phyloP scores from a whole-genome alignment of 441 rosid species.

The Dalechampia spathulata region DNA sequence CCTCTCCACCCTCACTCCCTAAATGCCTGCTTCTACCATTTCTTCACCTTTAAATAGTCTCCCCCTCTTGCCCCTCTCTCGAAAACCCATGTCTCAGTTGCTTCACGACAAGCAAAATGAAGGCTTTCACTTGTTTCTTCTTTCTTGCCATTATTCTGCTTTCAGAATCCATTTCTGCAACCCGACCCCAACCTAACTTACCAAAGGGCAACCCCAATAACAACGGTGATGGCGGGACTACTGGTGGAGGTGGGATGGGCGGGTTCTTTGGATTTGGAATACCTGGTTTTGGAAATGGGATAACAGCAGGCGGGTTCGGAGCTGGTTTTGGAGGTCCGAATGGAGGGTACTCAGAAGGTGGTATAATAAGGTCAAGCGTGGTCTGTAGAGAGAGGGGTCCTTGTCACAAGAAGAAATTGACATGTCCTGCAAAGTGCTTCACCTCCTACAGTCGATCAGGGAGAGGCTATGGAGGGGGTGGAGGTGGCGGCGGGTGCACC shows the following conservation, averaged over 20 bases:
- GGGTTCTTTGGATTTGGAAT: constrained; percentile 49
- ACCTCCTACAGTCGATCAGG: constrained; percentile 71
- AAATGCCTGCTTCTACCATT: too few species aligned
- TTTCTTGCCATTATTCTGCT: constrained; percentile 26
- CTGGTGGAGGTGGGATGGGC: constrained; percentile 29
- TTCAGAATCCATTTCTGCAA: constrained; percentile 22
- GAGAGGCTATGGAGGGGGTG: constrained; percentile 81
- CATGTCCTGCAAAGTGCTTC: constrained; percentile 92
- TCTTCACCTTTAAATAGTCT: background rate
- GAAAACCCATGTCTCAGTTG: background rate
- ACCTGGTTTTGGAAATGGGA: constrained; percentile 48
- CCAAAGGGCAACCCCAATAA: constrained; percentile 11
- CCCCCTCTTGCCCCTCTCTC: background rate
- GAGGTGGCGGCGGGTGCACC: constrained; percentile 93
- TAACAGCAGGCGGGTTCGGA: constrained; percentile 68
- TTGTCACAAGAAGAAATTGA: constrained; percentile 72
- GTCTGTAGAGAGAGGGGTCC: constrained; percentile 78
- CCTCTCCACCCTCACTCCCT: too few species aligned
- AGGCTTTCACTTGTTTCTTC: constrained; percentile 23
- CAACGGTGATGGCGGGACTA: constrained; percentile 16
- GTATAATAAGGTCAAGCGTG: constrained; percentile 49
- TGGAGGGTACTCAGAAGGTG: constrained; percentile 65
- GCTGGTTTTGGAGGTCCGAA: constrained; percentile 66
- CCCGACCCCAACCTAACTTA: constrained; percentile 43
- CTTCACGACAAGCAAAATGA: constrained; percentile 25